These are phyloP conservation scores for Graphilbum sp. DNA, from an alignment of 2,329 filamentous ascomycete genomes.

Conservation along the genomic window DNA sequence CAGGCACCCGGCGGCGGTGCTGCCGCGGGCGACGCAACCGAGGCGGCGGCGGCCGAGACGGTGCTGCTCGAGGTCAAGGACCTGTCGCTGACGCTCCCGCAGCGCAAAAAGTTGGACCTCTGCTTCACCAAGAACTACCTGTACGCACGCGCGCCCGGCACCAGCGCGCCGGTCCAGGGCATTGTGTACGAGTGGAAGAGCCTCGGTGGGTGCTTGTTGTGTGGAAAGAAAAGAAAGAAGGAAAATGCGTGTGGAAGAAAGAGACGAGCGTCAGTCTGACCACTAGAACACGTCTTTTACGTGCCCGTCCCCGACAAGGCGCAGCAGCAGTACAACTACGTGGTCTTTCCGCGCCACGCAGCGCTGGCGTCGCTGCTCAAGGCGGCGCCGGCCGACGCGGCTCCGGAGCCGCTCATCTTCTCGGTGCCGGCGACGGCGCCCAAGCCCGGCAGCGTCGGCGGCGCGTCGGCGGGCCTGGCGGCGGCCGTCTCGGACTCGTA, in stretches of 20 bases:
- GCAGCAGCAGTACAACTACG: conserved; percentile 48
- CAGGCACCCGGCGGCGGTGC: conserved; percentile 5
- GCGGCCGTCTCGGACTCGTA: conserved; percentile 41
- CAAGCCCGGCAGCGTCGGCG: conserved; percentile 40
- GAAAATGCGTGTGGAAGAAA: background rate
- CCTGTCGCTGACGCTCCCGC: conserved; percentile 49
- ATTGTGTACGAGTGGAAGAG: conserved; percentile 44
- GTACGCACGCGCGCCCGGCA: conserved; percentile 37
- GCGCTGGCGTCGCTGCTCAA: conserved; percentile 22
- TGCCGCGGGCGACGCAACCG: conserved; percentile 10
- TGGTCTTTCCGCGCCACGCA: conserved; percentile 41
- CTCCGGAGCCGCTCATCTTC: conserved; percentile 46
- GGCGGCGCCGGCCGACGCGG: conserved; percentile 19
- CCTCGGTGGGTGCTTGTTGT: conserved; percentile 30
- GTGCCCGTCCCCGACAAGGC: conserved; percentile 49
- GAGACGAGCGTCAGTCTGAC: background rate
- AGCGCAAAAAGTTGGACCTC: conserved; percentile 51
- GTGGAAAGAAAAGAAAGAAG: no score
- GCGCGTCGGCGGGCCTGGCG: conserved; percentile 31
- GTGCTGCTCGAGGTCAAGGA: conserved; percentile 46
- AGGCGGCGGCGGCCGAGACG: conserved; percentile 23
- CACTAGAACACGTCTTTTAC: conserved; percentile 42
- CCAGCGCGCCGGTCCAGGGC: conserved; percentile 32
- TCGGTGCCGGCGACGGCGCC: conserved; percentile 43
- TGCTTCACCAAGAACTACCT: conserved; percentile 43